Conservation (phyloP, 768 basidiomycete genomes). For the Lactarius trivialis region DNA sequence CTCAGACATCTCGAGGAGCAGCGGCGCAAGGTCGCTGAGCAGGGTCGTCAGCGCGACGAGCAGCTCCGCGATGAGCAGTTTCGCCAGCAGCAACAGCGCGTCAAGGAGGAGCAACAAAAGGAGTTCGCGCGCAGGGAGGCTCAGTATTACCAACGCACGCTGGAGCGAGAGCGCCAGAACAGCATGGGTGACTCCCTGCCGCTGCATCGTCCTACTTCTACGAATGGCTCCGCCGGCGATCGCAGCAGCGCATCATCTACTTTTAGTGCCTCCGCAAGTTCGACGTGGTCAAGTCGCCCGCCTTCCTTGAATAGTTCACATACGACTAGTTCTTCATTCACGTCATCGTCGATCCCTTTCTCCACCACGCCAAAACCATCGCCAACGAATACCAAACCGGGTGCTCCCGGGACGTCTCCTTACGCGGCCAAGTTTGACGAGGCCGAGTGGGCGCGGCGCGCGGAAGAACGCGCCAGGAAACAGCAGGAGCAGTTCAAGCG, state of each 20-base stretch:
- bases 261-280: conserved; percentile 20
- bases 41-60: conserved; percentile 19
- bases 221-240: conserved; percentile 18
- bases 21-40: conserved; percentile 31
- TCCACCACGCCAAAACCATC: conserved; percentile 15
- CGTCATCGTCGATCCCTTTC: conserved; percentile 12
- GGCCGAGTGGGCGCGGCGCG: conserved; percentile 56
- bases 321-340: conserved; percentile 3
- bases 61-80: conserved; percentile 14
- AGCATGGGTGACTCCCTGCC: conserved; percentile 23
- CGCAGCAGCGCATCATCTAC: conserved; percentile 23
- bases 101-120: conserved; percentile 29
- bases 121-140: conserved; percentile 23
- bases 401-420: conserved; percentile 20
- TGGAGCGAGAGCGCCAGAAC: conserved; percentile 27
- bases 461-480: conserved; percentile 53
- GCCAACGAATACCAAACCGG: conserved; percentile 12
- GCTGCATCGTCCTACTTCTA: conserved; percentile 28
- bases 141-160: conserved; percentile 15
- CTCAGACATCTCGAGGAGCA: conserved; percentile 32
- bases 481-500: conserved; percentile 65
- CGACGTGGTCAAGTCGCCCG: conserved; percentile 22
- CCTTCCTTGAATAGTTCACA: conserved; percentile 20
- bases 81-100: conserved; percentile 31
- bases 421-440: conserved; percentile 31